phyloP scores from a whole-genome alignment of 768 basidiomycete species.

The Tricholoma flavovirens region DNA sequence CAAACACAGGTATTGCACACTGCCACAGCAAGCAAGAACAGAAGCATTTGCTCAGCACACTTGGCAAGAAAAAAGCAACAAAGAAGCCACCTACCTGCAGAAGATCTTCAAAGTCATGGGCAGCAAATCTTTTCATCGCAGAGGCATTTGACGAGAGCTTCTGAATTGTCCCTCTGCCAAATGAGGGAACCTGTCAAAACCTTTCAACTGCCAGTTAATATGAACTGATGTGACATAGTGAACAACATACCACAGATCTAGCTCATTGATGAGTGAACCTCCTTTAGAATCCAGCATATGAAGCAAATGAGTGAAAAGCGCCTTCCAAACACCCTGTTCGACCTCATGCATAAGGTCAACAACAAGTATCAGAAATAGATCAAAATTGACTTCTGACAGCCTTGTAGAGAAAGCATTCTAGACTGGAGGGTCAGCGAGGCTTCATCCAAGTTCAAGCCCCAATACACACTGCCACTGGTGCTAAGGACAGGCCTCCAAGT shows the following conservation, averaged over 20 bases:
- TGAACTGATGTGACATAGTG: neutral
- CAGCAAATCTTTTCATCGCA: no score
- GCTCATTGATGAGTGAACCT: no score
- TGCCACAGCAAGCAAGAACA: neutral
- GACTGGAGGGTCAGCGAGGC: neutral
- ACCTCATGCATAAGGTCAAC: conserved; percentile 35
- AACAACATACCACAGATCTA: neutral
- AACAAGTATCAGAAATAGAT: conserved; percentile 22
- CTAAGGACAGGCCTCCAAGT: conserved; percentile 17
- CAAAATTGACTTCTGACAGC: no score
- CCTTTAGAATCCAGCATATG: no score
- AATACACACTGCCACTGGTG: neutral
- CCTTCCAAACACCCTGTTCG: no score
- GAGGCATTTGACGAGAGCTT: conserved; percentile 19
- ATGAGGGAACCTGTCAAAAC: conserved; percentile 4
- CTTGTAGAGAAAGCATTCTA: no score
- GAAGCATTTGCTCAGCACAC: neutral
- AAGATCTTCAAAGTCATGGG: no score
- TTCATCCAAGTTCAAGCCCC: neutral
- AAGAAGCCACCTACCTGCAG: conserved; percentile 18
- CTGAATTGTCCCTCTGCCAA: conserved; percentile 15
- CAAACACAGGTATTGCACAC: conserved; percentile 7
- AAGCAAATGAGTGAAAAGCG: no score
- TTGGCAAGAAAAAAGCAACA: neutral
- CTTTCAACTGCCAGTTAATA: conserved; percentile 5